Conservation (phyloP, 2,329 filamentous ascomycete genomes). For the Diaporthe citri region DNA sequence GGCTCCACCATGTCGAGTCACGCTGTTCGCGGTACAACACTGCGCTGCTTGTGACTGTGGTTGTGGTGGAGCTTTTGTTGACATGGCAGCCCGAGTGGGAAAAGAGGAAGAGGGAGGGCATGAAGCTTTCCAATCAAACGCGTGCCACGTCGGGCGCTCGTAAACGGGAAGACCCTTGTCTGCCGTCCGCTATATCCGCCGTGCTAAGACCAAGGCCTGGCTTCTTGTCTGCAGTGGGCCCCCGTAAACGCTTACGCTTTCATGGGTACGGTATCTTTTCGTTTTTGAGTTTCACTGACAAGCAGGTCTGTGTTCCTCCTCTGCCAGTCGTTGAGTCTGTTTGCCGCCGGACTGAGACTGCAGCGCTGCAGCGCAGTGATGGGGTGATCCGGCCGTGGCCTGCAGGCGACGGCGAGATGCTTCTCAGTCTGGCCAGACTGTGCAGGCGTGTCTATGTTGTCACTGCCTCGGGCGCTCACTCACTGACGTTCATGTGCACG, state of each 20-base stretch:
- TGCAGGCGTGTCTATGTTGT: neutral
- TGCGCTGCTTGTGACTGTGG: neutral
- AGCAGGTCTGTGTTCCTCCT: neutral
- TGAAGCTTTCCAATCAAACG: constrained; percentile 39
- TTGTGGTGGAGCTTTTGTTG: constrained; percentile 22
- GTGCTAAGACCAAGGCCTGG: neutral
- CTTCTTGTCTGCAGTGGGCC: neutral
- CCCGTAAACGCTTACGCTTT: constrained; percentile 6
- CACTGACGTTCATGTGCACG: neutral
- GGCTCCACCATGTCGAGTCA: constrained; percentile 14
- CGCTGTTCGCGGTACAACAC: constrained; percentile 20
- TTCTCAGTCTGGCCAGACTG: neutral
- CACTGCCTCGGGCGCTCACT: neutral
- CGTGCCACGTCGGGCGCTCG: neutral
- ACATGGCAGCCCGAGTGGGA: neutral
- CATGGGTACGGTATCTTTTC: constrained; percentile 22
- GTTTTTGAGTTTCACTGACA: constrained; percentile 12
- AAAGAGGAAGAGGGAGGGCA: neutral
- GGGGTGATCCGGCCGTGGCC: neutral
- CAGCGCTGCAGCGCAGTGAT: constrained; percentile 6
- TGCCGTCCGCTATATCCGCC: constrained; percentile 27
- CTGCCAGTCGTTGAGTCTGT: constrained; percentile 2
- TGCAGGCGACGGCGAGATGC: neutral
- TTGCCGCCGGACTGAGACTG: constrained; percentile 16
- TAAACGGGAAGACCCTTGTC: constrained; percentile 25